Conservation (phyloP, 768 basidiomycete species). For the Boletus eberwhitei region DNA sequence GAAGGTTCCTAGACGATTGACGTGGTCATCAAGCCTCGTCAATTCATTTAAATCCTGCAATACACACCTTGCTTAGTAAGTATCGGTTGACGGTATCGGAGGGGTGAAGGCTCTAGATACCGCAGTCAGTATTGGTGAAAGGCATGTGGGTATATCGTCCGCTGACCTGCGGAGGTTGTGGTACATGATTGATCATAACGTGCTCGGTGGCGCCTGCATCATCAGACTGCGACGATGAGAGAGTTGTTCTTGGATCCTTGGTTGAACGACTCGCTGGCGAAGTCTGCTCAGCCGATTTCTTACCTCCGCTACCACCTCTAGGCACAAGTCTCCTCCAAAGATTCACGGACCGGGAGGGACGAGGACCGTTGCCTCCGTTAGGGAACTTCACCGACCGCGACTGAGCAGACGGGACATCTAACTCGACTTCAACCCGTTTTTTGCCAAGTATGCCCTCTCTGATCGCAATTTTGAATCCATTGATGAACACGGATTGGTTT, state of each 20-base stretch:
- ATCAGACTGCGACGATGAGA: not conserved
- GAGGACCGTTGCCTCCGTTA: not conserved
- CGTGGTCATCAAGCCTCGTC: too few relatives aligned
- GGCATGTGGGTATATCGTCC: not conserved
- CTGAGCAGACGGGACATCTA: not conserved
- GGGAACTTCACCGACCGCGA: not conserved
- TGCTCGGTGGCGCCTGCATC: not conserved
- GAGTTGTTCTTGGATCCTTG: not conserved
- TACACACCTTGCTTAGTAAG: conserved; percentile 5
- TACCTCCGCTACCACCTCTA: not conserved
- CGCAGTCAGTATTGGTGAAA: not conserved
- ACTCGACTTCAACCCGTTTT: conserved; percentile 1
- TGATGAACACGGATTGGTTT: conserved; percentile 25
- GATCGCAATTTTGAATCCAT: conserved; percentile 21
- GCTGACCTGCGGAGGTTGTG: not conserved
- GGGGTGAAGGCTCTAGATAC: conserved; percentile 7
- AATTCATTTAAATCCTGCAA: not conserved
- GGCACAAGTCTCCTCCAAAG: conserved; percentile 3
- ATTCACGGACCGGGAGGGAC: not conserved
- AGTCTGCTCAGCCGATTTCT: not conserved
- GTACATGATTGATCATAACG: not conserved
- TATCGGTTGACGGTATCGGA: conserved; percentile 15
- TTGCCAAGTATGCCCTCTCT: not conserved
- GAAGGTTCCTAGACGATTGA: conserved; percentile 4
- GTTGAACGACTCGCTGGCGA: not conserved